A percentile compares a stretch with the other conserved stretches of the same genome.
phyloP scores from a whole-genome alignment of 306 rosid genomes.

The Malus fusca region DNA sequence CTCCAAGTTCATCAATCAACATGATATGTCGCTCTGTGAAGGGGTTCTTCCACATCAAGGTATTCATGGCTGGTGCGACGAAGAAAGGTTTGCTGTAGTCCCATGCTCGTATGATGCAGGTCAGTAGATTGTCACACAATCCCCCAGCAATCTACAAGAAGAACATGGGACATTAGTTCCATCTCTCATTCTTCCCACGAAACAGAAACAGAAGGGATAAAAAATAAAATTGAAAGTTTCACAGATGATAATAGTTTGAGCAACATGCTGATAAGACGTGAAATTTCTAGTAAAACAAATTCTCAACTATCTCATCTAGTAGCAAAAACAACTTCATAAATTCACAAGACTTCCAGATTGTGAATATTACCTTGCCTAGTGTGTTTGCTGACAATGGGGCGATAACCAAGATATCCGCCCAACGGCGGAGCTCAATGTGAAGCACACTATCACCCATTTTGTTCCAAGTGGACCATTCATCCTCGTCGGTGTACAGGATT shows the following conservation, averaged over 20 bases:
- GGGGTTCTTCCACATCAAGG: constrained; percentile 64
- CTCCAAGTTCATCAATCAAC: constrained; percentile 63
- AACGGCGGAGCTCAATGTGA: constrained; percentile 67
- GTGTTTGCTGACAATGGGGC: constrained; percentile 90
- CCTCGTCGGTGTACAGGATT: constrained; percentile 36
- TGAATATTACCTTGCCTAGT: constrained; percentile 69
- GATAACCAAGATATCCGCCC: constrained; percentile 89
- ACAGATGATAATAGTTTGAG: background rate
- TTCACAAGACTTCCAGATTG: background rate
- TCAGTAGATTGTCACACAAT: constrained; percentile 69
- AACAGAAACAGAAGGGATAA: background rate
- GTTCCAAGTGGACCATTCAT: constrained; percentile 64
- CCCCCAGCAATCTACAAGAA: constrained; percentile 67
- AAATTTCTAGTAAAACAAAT: background rate
- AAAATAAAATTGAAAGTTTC: background rate
- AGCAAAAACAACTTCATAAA: background rate
- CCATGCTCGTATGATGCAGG: constrained; percentile 83
- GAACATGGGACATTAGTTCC: background rate
- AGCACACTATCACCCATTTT: constrained; percentile 57
- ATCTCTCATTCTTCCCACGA: background rate
- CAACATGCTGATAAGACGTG: background rate
- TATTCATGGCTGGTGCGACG: constrained; percentile 84
- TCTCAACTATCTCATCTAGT: background rate
- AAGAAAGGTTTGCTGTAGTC: constrained; percentile 69
- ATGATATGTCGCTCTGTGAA: constrained; percentile 56